Conservation (phyloP, 805 yeast species). For the Millerozyma acaciae region DNA sequence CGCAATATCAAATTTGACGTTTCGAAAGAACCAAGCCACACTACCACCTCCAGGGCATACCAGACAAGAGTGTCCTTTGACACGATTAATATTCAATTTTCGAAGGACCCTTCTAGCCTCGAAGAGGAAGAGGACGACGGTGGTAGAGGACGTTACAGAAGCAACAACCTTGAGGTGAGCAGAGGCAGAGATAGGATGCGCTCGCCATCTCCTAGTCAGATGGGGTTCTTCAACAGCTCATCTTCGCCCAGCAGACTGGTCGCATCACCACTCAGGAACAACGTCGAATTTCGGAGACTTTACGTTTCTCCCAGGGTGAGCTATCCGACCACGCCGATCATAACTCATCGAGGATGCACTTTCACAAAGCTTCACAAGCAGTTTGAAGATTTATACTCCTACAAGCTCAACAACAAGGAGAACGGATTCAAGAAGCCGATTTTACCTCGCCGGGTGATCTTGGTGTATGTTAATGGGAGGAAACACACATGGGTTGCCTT, state of each 20-base stretch:
- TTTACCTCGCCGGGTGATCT: slow-evolving; percentile 49
- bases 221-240: not conserved
- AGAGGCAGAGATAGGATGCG: slow-evolving; percentile 13
- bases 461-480: slow-evolving; percentile 68
- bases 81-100: slow-evolving; percentile 41
- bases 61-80: slow-evolving; percentile 49
- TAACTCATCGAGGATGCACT: slow-evolving; percentile 40
- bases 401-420: slow-evolving; percentile 24
- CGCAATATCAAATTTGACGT: slow-evolving; percentile 16
- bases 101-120: slow-evolving; percentile 13
- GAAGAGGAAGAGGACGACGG: slow-evolving; percentile 17
- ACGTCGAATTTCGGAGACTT: not conserved
- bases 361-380: slow-evolving; percentile 44
- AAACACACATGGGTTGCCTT: slow-evolving; percentile 79
- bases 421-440: slow-evolving; percentile 26
- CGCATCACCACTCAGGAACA: slow-evolving; percentile 6
- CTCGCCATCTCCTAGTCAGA: slow-evolving; percentile 9
- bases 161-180: slow-evolving; percentile 3
- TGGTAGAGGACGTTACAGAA: slow-evolving; percentile 11
- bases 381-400: slow-evolving; percentile 45
- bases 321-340: slow-evolving; percentile 40
- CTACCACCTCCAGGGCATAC: slow-evolving; percentile 11
- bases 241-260: slow-evolving; percentile 4
- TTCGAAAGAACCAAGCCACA: slow-evolving; percentile 9
- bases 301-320: slow-evolving; percentile 8